Evolutionary conservation across 495 filamentous ascomycete genomes (phyloP).

Genomic region (Pseudevernia furfuracea): DNA sequence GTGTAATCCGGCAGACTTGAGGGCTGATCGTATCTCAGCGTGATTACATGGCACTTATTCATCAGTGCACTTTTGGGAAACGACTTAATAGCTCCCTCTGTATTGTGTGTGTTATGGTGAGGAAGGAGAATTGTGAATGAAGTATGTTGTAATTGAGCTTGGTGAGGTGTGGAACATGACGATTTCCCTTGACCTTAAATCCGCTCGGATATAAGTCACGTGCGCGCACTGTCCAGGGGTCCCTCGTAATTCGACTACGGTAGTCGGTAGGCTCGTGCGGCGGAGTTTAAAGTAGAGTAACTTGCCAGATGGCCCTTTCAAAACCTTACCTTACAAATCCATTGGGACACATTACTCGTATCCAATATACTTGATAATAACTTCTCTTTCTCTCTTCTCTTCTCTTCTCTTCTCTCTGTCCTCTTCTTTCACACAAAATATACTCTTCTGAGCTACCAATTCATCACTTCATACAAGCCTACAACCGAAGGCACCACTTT

Average conservation of each 20-base stretch:
- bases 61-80: too few species aligned
- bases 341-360: neutral
- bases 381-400: neutral
- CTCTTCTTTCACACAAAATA: neutral
- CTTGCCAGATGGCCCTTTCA: slow-evolving; percentile 1
- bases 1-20: neutral
- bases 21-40: neutral
- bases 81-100: too few species aligned
- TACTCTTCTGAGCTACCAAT: too few species aligned
- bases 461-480: neutral
- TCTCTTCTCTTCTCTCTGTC: neutral
- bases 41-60: neutral
- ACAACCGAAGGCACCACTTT: neutral
- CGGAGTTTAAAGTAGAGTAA: neutral
- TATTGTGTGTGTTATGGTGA: too few species aligned
- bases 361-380: too few species aligned
- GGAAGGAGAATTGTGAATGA: too few species aligned
- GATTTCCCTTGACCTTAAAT: too few species aligned
- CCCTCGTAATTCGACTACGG: too few species aligned
- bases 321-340: slow-evolving; percentile 1
- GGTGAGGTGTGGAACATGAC: too few species aligned
- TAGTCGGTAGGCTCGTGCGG: neutral
- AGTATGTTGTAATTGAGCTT: too few species aligned
- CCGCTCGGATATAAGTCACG: neutral
- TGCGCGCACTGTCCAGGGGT: too few species aligned